These are phyloP conservation scores for Colletotrichum paranaense DNA, from an alignment of 2,329 filamentous ascomycete species.

Conservation along the genomic window DNA sequence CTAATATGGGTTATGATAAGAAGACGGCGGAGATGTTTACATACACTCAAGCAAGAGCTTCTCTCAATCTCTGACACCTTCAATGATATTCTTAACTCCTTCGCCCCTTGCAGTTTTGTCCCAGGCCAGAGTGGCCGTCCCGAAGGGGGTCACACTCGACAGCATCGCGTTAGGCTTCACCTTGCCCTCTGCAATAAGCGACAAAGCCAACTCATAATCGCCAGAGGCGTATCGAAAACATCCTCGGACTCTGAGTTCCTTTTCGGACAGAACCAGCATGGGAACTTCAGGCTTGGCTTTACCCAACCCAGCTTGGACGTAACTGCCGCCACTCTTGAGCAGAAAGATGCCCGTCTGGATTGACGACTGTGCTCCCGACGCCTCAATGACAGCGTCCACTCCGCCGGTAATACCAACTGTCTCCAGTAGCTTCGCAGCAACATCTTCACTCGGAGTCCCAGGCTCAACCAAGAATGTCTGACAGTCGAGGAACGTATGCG, in stretches of 20 bases:
- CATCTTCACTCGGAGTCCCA: not conserved
- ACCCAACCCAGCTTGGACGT: conserved; percentile 10
- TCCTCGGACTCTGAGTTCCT: conserved; percentile 10
- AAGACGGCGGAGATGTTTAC: too few species aligned
- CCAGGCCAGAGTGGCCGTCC: conserved; percentile 35
- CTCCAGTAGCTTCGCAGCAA: not conserved
- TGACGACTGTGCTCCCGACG: conserved; percentile 12
- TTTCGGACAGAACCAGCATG: conserved; percentile 16
- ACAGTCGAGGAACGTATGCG: conserved; percentile 7
- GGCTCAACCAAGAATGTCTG: conserved; percentile 1
- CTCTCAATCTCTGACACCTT: conserved; percentile 16
- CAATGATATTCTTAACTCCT: conserved; percentile 39
- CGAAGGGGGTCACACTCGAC: conserved; percentile 32
- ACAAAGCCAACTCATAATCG: conserved; percentile 2
- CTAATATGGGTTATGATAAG: too few species aligned
- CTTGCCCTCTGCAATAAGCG: conserved; percentile 4
- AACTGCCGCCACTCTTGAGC: conserved; percentile 11
- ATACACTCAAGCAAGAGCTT: not conserved
- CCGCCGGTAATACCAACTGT: not conserved
- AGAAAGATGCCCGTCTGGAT: conserved; percentile 12
- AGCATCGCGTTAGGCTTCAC: conserved; percentile 9
- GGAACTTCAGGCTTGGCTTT: conserved; percentile 15
- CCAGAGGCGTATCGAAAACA: conserved; percentile 11
- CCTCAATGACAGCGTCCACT: conserved; percentile 8
- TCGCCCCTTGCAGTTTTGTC: conserved; percentile 35